These are phyloP conservation scores for Diophrys appendiculata DNA, from an alignment of 73 alveolate species.

Conservation along the genomic window DNA sequence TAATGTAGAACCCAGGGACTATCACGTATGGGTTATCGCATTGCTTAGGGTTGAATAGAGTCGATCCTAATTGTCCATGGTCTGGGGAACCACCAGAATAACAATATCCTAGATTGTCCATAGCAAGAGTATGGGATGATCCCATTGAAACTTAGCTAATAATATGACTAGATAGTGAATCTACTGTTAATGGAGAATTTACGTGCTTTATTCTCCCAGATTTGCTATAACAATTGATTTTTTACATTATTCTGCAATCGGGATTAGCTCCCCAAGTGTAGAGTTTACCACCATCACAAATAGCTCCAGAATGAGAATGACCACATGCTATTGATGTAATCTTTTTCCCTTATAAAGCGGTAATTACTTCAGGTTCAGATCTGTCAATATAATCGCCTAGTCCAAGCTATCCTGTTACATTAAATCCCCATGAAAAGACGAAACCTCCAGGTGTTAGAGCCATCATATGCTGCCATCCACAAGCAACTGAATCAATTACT, in stretches of 20 bases:
- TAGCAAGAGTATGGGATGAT: conserved; percentile 46
- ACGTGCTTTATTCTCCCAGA: conserved; percentile 60
- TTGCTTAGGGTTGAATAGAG: conserved; percentile 19
- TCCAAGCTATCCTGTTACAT: conserved; percentile 95
- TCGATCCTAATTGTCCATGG: conserved; percentile 54
- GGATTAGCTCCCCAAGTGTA: conserved; percentile 82
- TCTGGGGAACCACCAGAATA: conserved; percentile 54
- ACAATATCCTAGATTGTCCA: conserved; percentile 36
- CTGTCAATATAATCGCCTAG: conserved; percentile 84
- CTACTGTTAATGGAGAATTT: conserved; percentile 24
- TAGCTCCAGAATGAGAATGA: conserved; percentile 72
- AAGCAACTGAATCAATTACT: conserved; percentile 65
- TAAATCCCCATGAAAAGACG: conserved; percentile 92
- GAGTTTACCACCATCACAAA: conserved; percentile 47
- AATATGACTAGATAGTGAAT: conserved; percentile 5
- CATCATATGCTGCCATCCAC: conserved; percentile 93
- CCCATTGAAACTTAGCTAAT: conserved; percentile 45
- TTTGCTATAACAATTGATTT: conserved; percentile 50
- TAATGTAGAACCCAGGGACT: conserved; percentile 25
- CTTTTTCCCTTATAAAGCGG: conserved; percentile 10
- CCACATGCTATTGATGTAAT: conserved; percentile 61
- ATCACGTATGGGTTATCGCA: conserved; percentile 48
- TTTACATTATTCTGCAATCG: conserved; percentile 66
- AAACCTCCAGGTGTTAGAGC: conserved; percentile 85
- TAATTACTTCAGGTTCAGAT: conserved; percentile 64